A percentile compares a stretch with the other conserved stretches of the same genome.
Evolutionary conservation across 345 rosid genomes (phyloP).

Genomic region (Corchorus olitorius): DNA sequence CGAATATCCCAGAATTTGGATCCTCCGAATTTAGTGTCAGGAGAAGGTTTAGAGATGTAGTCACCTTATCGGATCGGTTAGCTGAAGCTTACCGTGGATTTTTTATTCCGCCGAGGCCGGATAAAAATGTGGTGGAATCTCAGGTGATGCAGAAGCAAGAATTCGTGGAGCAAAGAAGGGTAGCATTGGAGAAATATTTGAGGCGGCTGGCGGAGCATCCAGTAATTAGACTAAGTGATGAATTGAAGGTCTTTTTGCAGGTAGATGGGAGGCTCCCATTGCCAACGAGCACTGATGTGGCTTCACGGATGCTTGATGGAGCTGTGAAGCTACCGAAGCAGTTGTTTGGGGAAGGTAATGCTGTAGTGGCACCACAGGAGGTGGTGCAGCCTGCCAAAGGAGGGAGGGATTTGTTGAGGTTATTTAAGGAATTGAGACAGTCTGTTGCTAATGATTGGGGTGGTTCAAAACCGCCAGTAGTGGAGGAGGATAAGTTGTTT

Average conservation of each 20-base stretch:
- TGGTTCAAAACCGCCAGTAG: conserved; percentile 72
- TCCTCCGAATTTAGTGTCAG: conserved; percentile 72
- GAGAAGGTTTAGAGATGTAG: conserved; percentile 82
- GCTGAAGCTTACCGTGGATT: conserved; percentile 85
- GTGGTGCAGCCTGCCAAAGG: conserved; percentile 91
- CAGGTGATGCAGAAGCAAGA: conserved; percentile 99
- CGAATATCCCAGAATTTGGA: conserved; percentile 71
- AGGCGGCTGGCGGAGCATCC: conserved; percentile 73
- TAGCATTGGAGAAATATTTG: conserved; percentile 86
- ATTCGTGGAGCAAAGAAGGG: conserved; percentile 90
- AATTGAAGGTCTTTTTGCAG: conserved; percentile 75
- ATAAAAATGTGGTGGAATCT: conserved; percentile 91
- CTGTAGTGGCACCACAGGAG: conserved; percentile 59
- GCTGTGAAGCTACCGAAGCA: conserved; percentile 87
- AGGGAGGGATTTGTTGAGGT: conserved; percentile 83
- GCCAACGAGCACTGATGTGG: conserved; percentile 71
- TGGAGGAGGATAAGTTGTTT: conserved; percentile 92
- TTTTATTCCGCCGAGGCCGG: conserved; percentile 88
- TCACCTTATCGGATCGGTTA: conserved; percentile 76
- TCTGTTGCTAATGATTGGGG: conserved; percentile 90
- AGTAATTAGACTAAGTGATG: conserved; percentile 77
- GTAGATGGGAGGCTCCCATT: conserved; percentile 77
- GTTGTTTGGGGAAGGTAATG: conserved; percentile 72
- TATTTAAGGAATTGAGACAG: conserved; percentile 92
- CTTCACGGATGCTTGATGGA: conserved; percentile 93